Evolutionary conservation across 108 stramenopile genomes (phyloP), one percentile per base, ranked within the genome.

Genomic region (Cyclotella sp.): DNA sequence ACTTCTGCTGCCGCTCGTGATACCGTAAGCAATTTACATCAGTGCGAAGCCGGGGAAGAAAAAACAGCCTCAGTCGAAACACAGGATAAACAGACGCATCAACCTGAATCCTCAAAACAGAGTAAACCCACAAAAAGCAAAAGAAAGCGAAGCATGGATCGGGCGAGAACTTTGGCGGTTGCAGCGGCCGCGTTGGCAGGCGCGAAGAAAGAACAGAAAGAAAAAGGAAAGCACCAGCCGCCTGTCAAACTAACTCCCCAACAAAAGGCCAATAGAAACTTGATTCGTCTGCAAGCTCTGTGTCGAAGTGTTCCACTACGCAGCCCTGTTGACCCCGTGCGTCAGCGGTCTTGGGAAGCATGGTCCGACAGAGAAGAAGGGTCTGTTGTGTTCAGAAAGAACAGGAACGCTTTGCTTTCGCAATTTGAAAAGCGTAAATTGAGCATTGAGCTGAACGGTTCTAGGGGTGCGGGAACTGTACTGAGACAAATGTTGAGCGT

Each of bases 401-500:
- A 96, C 63, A 70, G 91, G 61, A 76, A 84, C 46, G 75, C 84
- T 5, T 77, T 96, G 27, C 82, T 87, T 19, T 72, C 79, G 51
- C 82, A 85, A 34, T 54, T 96, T 68, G 44, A 63, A 16, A 65
- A 72, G 9, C 79, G 91, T 27, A 79, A 77, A 42, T 77, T 96
- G 43, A 72, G 84, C 2, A 76, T 94, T 27, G 77, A 89, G 66
- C 30, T 57, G 5, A 72, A 89, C 24, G 90, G 89, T 9, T 90
- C 91, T 5, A 75, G 76, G 24, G 91, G 91, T 26, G 89, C 87
- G 11, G 94, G 94, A 40, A 85, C 87, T 27, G 77, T 90, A 15
- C 60, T 96, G 69, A 79, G 91, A 46, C 88, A 90, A 51, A 93
- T 96, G 90, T 68, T 96, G 53, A 91, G 90, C 68, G 89, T 92